phyloP scores from a whole-genome alignment of 805 yeast genomes.

The Kregervanrija fluxuum region DNA sequence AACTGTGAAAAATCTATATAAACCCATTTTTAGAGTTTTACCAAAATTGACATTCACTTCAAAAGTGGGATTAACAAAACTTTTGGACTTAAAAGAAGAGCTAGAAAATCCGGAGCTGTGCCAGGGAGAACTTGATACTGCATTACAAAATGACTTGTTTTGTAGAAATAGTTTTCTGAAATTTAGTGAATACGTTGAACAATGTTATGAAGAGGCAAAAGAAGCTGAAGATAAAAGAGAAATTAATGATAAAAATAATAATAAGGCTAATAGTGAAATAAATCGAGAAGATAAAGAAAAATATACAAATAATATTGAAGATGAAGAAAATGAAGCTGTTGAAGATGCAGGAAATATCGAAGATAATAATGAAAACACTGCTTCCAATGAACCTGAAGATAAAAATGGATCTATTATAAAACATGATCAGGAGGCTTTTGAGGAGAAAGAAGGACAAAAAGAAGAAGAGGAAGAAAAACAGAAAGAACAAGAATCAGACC shows the following conservation, averaged over 20 bases:
- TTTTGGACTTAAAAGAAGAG: constrained; percentile 17
- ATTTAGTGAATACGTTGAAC: constrained; percentile 21
- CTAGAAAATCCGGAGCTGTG: constrained; percentile 18
- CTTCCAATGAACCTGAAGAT: not conserved
- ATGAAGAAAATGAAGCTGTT: constrained; percentile 1
- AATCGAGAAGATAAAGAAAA: not conserved
- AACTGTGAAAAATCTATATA: constrained; percentile 44
- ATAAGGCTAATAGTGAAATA: constrained; percentile 2
- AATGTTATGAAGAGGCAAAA: constrained; percentile 15
- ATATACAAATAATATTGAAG: not conserved
- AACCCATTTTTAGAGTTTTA: constrained; percentile 44
- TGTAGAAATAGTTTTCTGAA: constrained; percentile 18
- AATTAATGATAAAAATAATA: constrained; percentile 11
- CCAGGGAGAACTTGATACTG: constrained; percentile 21
- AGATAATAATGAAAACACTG: not conserved
- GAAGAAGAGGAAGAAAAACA: constrained; percentile 13
- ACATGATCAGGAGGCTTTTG: too few species aligned
- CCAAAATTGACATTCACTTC: constrained; percentile 40
- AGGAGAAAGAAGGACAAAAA: constrained; percentile 10
- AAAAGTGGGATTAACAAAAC: constrained; percentile 13
- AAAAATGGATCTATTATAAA: constrained; percentile 12
- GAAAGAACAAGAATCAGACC: constrained; percentile 7
- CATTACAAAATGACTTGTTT: constrained; percentile 17
- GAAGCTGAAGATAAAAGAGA: constrained; percentile 9
- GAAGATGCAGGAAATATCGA: constrained; percentile 6